Base-by-base conservation (phyloP, 352 stramenopile genomes). In the Phytophthora kernoviae region DNA sequence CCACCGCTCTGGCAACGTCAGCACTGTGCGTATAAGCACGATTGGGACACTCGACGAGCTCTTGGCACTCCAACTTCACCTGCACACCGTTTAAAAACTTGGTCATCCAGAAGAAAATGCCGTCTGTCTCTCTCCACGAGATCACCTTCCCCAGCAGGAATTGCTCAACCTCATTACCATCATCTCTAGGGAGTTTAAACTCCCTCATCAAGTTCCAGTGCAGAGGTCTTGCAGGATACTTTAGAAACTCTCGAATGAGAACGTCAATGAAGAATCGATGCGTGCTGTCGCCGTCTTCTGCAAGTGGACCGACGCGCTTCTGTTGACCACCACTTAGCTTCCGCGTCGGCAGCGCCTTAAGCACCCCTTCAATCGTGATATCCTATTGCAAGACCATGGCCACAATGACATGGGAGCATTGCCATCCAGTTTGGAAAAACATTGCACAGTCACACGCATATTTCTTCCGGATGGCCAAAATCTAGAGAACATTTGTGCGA, bases 191-290 rank as follows among this genome's bases (percentile, higher is more conserved):
- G 2, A 46, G 6, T n/a, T 20, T 36, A 18, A 57, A 49, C n/a
- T 49, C 37, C 2, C 17, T 12, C 24, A 49, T 57, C 15, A 57
- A 4, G 26, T 57, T 48, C 26, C 50, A 49, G 18, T 57, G 50
- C 0, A 49, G 39, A 1, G 39, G 37, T 5, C 3, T 41, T 14
- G 36, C 36, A 15, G 49, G 34, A 39, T 17, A 8, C 15, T 37
- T 37, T 0, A 56, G 7, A 18, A 40, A 45, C 0, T 56, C 20
- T n/a, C 33, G 47, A n/a, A 54, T 34, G 5, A 42, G 27, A 9
- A 52, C 45, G 22, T 54, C 34, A 1, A 54, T 20, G 4, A 32
- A 54, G 8, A 54, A 54, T 10, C 4, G 47, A 22, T 54, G 30
- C n/a, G 34, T 26, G 34, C 36, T 54, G 34, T 54, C 33, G 5